Base-by-base conservation (phyloP, 2,329 filamentous ascomycete species). In the Chaetomiaceae sp. region DNA sequence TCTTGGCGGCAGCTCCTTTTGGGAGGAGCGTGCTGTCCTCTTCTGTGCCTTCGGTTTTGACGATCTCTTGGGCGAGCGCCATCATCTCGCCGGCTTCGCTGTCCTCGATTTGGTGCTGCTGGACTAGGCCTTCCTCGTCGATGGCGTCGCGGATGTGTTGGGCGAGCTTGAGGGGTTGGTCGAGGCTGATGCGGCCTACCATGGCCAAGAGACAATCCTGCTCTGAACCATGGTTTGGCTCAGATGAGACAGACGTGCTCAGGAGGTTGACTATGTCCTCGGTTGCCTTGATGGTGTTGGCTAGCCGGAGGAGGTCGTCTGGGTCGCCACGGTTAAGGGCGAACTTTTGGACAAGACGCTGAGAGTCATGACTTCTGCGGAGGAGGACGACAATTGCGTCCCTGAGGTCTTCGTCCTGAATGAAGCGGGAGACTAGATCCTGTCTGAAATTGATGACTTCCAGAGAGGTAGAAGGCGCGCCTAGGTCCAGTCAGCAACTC, bases 301-400 rank as follows among this genome's bases (percentile, higher is more conserved):
- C 89, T 13, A 99, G 75, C 45, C 84, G 87, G 38, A 97, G 75
- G 33, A 99, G 78, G 68, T 97, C 94, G 65, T 97, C 92, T 1
- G 92, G 80, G 64, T 95, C 88, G n/a, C 92, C 94, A 58, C 89
- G 82, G 10, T 92, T 91, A 8, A 97, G 80, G 0, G 92, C 88
- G 67, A 99, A 97, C 66, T 94, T 96, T 65, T 97, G 94, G 1
- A 96, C 84, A 3, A 99, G 76, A 1, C 94, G 87, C 64, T 95
- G 86, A 2, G 89, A 90, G 70, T 99, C 94, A 62, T 90, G 85
- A 47, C 85, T 92, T 21, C 82, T 79, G 57, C 83, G 81, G 2
- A 99, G 75, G 2, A 95, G 74, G 14, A 80, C 67, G 1, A 83
- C 73, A 21, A 95, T 72, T 38, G 81, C 77, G 60, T 95, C 87